Percentiles rank a stretch among this genome's conserved stretches.
phyloP scores from a whole-genome alignment of 495 filamentous ascomycete species.

The Pseudevernia furfuracea region DNA sequence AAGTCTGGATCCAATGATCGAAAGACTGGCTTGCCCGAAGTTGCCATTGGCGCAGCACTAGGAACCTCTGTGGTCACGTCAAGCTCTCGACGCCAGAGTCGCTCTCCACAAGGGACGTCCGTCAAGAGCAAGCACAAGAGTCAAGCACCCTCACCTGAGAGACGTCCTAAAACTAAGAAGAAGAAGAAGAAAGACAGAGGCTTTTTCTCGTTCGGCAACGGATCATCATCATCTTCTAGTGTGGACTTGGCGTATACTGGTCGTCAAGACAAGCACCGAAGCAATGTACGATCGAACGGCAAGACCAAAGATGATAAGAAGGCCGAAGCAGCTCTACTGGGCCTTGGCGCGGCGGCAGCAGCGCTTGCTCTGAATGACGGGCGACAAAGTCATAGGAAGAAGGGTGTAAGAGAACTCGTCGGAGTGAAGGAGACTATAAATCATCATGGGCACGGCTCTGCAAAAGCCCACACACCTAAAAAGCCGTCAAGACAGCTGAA shows the following conservation, averaged over 20 bases:
- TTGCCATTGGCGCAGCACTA: constrained; percentile 41
- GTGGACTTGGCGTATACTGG: constrained; percentile 45
- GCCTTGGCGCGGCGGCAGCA: constrained; percentile 50
- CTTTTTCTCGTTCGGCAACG: constrained; percentile 55
- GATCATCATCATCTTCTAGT: constrained; percentile 53
- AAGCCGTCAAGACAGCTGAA: constrained; percentile 31
- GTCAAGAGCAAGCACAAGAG: constrained; percentile 19
- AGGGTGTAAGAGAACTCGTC: constrained; percentile 29
- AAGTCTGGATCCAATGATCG: constrained; percentile 42
- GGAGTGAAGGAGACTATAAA: constrained; percentile 35
- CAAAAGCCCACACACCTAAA: constrained; percentile 22
- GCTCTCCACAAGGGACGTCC: constrained; percentile 27
- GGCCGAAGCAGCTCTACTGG: constrained; percentile 48
- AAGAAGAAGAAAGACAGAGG: constrained; percentile 38
- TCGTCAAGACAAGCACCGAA: constrained; percentile 33
- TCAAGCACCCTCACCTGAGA: constrained; percentile 21
- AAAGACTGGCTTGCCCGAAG: constrained; percentile 34
- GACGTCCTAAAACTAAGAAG: constrained; percentile 28
- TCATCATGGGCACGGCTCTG: constrained; percentile 8
- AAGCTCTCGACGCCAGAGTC: constrained; percentile 30
- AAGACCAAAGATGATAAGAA: constrained; percentile 37
- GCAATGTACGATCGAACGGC: constrained; percentile 31
- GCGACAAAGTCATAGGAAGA: constrained; percentile 34
- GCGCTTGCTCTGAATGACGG: constrained; percentile 42
- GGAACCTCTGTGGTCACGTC: constrained; percentile 37